phyloP scores from a whole-genome alignment of 2,329 filamentous ascomycete species.

The Apiospora phragmitis region DNA sequence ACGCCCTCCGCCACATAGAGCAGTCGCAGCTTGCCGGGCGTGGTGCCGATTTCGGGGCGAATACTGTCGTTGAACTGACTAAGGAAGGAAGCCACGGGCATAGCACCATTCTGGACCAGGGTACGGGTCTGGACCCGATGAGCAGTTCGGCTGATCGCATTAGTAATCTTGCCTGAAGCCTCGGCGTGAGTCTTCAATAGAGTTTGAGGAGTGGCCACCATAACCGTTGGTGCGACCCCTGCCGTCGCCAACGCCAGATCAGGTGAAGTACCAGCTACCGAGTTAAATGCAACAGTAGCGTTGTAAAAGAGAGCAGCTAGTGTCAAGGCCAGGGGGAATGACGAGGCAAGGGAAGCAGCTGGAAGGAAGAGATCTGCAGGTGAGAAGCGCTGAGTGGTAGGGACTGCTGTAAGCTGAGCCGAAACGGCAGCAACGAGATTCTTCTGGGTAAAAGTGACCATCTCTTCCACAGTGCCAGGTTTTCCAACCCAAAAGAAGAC shows the following conservation, averaged over 20 bases:
- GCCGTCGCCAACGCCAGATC: conserved; percentile 73
- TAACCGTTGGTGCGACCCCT: conserved; percentile 76
- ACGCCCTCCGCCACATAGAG: conserved; percentile 77
- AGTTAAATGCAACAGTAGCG: conserved; percentile 83
- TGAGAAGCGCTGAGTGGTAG: conserved; percentile 70
- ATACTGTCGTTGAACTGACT: conserved; percentile 61
- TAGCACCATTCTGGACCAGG: conserved; percentile 69
- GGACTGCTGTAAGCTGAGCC: conserved; percentile 74
- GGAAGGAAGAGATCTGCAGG: conserved; percentile 81
- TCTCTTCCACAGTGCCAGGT: conserved; percentile 57
- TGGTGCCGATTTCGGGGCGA: conserved; percentile 58
- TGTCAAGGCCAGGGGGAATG: conserved; percentile 77
- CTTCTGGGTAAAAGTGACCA: conserved; percentile 77
- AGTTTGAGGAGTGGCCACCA: conserved; percentile 75
- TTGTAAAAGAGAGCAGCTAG: conserved; percentile 83
- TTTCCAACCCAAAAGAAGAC: conserved; percentile 67
- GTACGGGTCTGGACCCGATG: conserved; percentile 72
- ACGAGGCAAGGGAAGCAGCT: conserved; percentile 76
- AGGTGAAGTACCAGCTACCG: conserved; percentile 72
- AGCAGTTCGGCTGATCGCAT: conserved; percentile 64
- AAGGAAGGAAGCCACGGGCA: conserved; percentile 67
- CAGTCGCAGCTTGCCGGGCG: conserved; percentile 75
- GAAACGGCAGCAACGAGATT: conserved; percentile 90
- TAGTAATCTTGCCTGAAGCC: conserved; percentile 58
- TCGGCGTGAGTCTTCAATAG: conserved; percentile 67